phyloP scores from a whole-genome alignment of 805 yeast species.

The Yarrowia sp. region DNA sequence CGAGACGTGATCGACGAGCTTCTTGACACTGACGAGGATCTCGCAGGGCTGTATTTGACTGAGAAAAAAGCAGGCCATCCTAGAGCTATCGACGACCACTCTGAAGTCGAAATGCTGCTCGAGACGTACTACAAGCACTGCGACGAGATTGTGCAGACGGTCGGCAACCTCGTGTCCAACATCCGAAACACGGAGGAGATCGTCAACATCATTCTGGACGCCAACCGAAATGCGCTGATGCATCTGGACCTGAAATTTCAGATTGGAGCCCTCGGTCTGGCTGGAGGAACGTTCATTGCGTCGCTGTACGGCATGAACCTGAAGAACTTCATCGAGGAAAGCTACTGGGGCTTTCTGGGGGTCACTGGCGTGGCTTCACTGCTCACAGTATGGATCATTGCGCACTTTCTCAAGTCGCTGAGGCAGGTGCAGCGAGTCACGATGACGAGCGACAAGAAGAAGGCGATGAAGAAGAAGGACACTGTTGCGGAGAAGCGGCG shows the following conservation, averaged over 20 bases:
- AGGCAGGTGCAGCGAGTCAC: slow-evolving; percentile 68
- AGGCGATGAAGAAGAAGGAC: slow-evolving; percentile 4
- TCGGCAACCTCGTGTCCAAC: slow-evolving; percentile 77
- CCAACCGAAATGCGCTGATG: slow-evolving; percentile 88
- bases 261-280: slow-evolving; percentile 78
- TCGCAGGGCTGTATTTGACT: slow-evolving; percentile 74
- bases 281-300: slow-evolving; percentile 80
- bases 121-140: slow-evolving; percentile 89
- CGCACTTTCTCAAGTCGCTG: slow-evolving; percentile 55
- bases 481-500: neutral
- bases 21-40: slow-evolving; percentile 81
- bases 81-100: slow-evolving; percentile 44
- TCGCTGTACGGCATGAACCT: slow-evolving; percentile 96
- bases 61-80: slow-evolving; percentile 43
- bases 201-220: slow-evolving; percentile 84
- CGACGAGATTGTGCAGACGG: slow-evolving; percentile 89
- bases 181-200: slow-evolving; percentile 91
- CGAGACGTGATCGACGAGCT: slow-evolving; percentile 82
- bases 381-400: slow-evolving; percentile 48
- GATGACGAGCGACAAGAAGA: slow-evolving; percentile 46
- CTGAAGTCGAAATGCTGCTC: slow-evolving; percentile 80
- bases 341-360: slow-evolving; percentile 62
- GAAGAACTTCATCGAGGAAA: slow-evolving; percentile 85
- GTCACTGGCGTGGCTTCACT: slow-evolving; percentile 56
- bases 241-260: slow-evolving; percentile 78